A percentile compares a stretch with the other conserved stretches of the same genome.
These are phyloP conservation scores for Aspergillus candidus DNA, from an alignment of 2,329 filamentous ascomycete genomes.

Conservation along the genomic window DNA sequence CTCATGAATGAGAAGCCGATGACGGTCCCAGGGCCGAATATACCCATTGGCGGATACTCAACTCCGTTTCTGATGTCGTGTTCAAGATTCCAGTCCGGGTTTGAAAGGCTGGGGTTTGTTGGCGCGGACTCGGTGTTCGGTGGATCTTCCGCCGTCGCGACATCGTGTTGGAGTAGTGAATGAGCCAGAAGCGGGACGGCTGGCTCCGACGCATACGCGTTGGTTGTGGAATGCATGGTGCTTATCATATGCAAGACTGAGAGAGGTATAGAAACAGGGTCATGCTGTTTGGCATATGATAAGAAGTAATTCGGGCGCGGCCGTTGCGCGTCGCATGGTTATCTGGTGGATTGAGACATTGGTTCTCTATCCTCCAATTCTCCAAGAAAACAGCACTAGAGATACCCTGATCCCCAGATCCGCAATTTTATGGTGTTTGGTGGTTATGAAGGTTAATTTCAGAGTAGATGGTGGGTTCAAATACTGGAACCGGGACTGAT, in stretches of 20 bases:
- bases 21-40: constrained; percentile 26
- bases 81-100: constrained; percentile 21
- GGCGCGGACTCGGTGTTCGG: not conserved
- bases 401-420: too few relatives aligned
- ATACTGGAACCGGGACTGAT: too few relatives aligned
- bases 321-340: too few relatives aligned
- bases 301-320: too few relatives aligned
- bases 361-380: too few relatives aligned
- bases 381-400: too few relatives aligned
- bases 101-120: not conserved
- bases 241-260: not conserved
- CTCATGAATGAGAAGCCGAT: constrained; percentile 29
- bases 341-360: too few relatives aligned
- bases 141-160: not conserved
- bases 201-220: constrained; percentile 24
- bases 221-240: constrained; percentile 13
- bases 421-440: too few relatives aligned
- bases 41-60: not conserved
- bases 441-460: too few relatives aligned
- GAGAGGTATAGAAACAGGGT: not conserved
- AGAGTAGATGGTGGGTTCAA: too few relatives aligned
- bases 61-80: constrained; percentile 19
- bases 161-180: constrained; percentile 17
- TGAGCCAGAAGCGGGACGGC: constrained; percentile 29
- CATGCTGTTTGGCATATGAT: not conserved